A percentile compares a stretch with the other conserved stretches of the same genome.
phyloP scores from a whole-genome alignment of 306 rosid genomes.

The Pachyrhizus erosus region DNA sequence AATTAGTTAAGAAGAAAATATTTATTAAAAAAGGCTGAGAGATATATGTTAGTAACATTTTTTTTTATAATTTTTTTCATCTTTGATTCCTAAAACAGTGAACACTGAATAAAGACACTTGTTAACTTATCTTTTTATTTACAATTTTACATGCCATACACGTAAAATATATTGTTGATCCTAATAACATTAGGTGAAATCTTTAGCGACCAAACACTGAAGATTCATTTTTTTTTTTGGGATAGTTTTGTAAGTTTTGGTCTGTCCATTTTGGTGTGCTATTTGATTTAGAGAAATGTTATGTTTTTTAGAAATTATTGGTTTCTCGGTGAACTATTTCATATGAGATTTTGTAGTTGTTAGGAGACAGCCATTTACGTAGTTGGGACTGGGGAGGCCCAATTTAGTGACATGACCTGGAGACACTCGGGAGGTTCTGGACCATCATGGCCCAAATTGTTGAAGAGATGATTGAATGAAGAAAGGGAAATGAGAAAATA shows the following conservation, averaged over 20 bases:
- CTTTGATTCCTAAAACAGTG: too few relatives aligned
- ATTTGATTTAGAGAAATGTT: not conserved
- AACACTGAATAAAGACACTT: too few relatives aligned
- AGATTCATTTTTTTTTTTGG: not conserved
- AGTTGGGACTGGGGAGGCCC: not conserved
- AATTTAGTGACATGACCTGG: not conserved
- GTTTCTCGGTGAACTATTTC: not conserved
- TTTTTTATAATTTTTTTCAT: too few relatives aligned
- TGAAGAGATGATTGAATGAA: not conserved
- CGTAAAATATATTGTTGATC: too few relatives aligned
- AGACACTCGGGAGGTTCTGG: not conserved
- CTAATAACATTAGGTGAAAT: too few relatives aligned
- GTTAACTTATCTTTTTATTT: too few relatives aligned
- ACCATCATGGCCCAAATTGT: not conserved
- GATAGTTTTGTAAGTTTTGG: not conserved
- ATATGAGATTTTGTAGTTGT: not conserved
- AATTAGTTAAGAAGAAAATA: too few relatives aligned
- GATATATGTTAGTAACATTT: too few relatives aligned
- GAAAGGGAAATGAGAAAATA: conserved; percentile 12
- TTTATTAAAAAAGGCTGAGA: too few relatives aligned
- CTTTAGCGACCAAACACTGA: too few relatives aligned
- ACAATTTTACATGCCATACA: too few relatives aligned
- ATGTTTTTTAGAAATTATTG: not conserved
- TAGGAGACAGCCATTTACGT: not conserved
- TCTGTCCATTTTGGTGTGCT: not conserved